Base-by-base conservation (phyloP, 2,329 filamentous ascomycete species). In the Pyricularia pennisetigena region DNA sequence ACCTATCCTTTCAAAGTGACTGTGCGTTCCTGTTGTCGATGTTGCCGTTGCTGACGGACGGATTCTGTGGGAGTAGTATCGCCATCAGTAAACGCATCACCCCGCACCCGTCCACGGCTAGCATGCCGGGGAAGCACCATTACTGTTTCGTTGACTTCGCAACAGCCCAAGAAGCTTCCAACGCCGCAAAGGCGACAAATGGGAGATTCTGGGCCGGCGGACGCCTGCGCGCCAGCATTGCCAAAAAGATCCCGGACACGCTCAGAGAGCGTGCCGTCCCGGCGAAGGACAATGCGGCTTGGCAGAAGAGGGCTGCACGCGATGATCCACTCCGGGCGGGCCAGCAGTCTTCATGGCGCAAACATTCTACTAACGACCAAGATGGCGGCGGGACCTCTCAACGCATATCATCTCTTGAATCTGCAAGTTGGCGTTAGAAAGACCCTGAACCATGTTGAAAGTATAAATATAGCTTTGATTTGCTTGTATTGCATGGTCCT, bases 121-220 rank as follows among this genome's bases (percentile, higher is more conserved):
- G 78, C 16, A 79, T 80, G 62, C 78, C 81, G 0, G 86, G 85
- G 32, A 83, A 86, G 70, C 82, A 87, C 73, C 84, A 90, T 76
- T 90, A 87, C 75, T 86, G 86, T 72, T 90, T 90, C 70, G 85
- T 90, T n/a, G 86, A 90, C 72, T 82, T 90, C 68, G 79, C 78
- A 64, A 85, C 81, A 5, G 74, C 78, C 0, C 82, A 86, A 67
- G 83, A 89, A 70, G 86, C 85, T 0, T 75, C 81, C 41, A 76
- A 76, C 10, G 87, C 86, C 24, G 79, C 85, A 69, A 73, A 79
- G 8, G 77, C 77, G 2, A 69, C 86, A 16, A 73, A 80, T 67
- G 78, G 79, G 1, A 72, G 12, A 16, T 23, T 65, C 28, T 32
- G 63, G 63, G 24, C 63, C 28, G 29, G 29, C 23, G 63, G 24